Percentiles rank a stretch among this genome's conserved stretches.
phyloP scores from a whole-genome alignment of 2,329 filamentous ascomycete species.

The Phyllosticta ampelicida region DNA sequence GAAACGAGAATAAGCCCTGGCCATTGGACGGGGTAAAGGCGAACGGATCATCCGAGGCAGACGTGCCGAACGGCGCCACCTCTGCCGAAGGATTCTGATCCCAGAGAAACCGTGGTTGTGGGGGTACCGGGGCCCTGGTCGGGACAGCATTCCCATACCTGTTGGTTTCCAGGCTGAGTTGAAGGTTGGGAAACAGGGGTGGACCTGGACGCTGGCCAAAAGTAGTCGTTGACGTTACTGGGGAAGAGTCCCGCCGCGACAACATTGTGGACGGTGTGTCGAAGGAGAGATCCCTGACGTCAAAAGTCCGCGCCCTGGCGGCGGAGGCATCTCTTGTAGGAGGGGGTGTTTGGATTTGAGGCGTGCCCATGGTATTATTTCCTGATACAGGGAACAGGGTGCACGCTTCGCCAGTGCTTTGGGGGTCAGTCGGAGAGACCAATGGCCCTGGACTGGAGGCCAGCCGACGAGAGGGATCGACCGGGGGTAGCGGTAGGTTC shows the following conservation, averaged over 20 bases:
- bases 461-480: slow-evolving; percentile 48
- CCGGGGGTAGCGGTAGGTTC: slow-evolving; percentile 46
- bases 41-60: slow-evolving; percentile 10
- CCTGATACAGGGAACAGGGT: background rate
- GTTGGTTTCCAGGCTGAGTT: slow-evolving; percentile 49
- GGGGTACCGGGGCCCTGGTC: slow-evolving; percentile 45
- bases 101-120: slow-evolving; percentile 36
- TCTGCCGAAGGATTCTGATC: slow-evolving; percentile 15
- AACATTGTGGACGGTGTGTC: slow-evolving; percentile 8
- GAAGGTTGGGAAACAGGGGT: slow-evolving; percentile 41
- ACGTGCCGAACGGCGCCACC: background rate
- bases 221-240: slow-evolving; percentile 9
- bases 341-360: slow-evolving; percentile 51
- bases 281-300: background rate
- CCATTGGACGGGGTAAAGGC: background rate
- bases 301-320: slow-evolving; percentile 33
- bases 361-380: slow-evolving; percentile 25
- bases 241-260: slow-evolving; percentile 4
- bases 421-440: background rate
- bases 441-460: slow-evolving; percentile 46
- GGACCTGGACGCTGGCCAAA: slow-evolving; percentile 19
- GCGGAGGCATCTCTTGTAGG: slow-evolving; percentile 46
- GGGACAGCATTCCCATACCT: slow-evolving; percentile 42
- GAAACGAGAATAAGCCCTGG: background rate
- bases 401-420: background rate